A percentile compares a stretch with the other conserved stretches of the same genome.
These are phyloP conservation scores for Wilhelminamyces savonicus DNA, from an alignment of 805 yeast genomes.

Conservation along the genomic window DNA sequence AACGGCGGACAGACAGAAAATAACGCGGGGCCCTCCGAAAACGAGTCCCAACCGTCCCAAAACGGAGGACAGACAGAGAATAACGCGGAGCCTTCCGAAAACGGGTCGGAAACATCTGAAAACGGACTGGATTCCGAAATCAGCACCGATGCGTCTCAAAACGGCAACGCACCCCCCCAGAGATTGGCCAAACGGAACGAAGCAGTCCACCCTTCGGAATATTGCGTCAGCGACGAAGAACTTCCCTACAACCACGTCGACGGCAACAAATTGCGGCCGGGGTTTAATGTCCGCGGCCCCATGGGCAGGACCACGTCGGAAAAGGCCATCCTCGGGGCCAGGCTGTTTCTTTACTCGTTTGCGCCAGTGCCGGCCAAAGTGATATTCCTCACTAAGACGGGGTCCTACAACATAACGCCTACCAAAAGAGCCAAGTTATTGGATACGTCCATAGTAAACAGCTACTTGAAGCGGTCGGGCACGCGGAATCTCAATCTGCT, in stretches of 20 bases:
- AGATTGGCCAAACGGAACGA: background rate
- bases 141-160: background rate
- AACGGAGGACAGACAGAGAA: too few species aligned
- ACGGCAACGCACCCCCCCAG: background rate
- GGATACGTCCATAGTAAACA: slow-evolving; percentile 17
- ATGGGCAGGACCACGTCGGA: slow-evolving; percentile 10
- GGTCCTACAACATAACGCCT: slow-evolving; percentile 19
- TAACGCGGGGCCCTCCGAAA: too few species aligned
- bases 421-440: slow-evolving; percentile 9
- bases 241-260: slow-evolving; percentile 9
- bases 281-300: slow-evolving; percentile 10
- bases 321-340: slow-evolving; percentile 13
- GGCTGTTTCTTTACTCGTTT: slow-evolving; percentile 14
- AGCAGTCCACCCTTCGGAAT: background rate
- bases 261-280: slow-evolving; percentile 17
- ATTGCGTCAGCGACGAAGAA: slow-evolving; percentile 13
- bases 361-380: slow-evolving; percentile 26
- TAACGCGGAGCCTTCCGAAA: background rate
- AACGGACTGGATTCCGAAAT: too few species aligned
- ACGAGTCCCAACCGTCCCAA: too few species aligned
- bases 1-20: too few species aligned
- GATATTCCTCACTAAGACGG: slow-evolving; percentile 24
- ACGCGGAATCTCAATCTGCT: slow-evolving; percentile 10
- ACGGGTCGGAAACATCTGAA: background rate
- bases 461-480: slow-evolving; percentile 7